Evolutionary conservation across 345 rosid species (phyloP).

Genomic region (Acer yangbiense): DNA sequence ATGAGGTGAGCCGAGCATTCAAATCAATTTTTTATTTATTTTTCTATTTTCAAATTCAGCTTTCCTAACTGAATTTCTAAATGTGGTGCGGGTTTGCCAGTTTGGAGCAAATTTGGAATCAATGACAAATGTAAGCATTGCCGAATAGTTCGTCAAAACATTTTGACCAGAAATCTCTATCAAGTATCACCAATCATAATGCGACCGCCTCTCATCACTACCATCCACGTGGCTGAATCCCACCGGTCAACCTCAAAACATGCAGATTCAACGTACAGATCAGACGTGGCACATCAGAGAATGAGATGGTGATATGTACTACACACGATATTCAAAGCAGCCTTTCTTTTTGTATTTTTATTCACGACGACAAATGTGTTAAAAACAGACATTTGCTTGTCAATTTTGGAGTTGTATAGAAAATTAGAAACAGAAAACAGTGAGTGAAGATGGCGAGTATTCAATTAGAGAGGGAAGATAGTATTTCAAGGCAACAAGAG

Average conservation of each 20-base stretch:
- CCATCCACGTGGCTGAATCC: slow-evolving; percentile 18
- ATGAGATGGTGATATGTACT: not conserved
- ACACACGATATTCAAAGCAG: not conserved
- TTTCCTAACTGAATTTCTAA: too few relatives aligned
- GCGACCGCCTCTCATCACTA: not conserved
- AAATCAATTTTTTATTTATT: too few relatives aligned
- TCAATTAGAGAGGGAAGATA: slow-evolving; percentile 20
- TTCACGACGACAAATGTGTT: not conserved
- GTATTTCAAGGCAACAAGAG: slow-evolving; percentile 29
- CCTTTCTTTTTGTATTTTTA: not conserved
- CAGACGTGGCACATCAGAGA: not conserved
- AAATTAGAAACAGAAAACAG: not conserved
- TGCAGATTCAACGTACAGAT: not conserved
- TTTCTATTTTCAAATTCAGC: too few relatives aligned
- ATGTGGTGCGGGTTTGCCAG: too few relatives aligned
- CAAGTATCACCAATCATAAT: slow-evolving; percentile 17
- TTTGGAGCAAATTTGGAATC: too few relatives aligned
- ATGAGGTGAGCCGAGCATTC: too few relatives aligned
- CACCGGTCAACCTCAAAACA: not conserved
- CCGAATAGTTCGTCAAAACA: not conserved
- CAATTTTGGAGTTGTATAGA: slow-evolving; percentile 4
- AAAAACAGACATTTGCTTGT: not conserved
- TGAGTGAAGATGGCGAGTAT: slow-evolving; percentile 42
- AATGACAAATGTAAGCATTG: too few relatives aligned
- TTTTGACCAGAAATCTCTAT: slow-evolving; percentile 17